phyloP scores from a whole-genome alignment of 2,329 filamentous ascomycete species.

The Sarocladiaceae sp. region DNA sequence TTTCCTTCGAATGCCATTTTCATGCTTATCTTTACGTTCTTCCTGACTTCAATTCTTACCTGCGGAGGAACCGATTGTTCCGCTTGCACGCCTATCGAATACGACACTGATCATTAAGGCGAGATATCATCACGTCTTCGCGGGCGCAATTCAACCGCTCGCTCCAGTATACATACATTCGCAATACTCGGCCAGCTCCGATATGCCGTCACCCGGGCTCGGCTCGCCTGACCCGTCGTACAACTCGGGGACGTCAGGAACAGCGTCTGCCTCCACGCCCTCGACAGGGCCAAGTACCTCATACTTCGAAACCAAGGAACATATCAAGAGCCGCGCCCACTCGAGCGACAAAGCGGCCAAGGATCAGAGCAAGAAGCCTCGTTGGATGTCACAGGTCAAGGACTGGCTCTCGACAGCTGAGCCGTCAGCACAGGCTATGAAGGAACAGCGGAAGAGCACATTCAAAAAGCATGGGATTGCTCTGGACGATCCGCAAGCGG shows the following conservation, averaged over 20 bases:
- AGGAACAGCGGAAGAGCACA: conserved; percentile 35
- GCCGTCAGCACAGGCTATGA: conserved; percentile 43
- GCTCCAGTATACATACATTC: too few species aligned
- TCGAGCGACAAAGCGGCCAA: not conserved
- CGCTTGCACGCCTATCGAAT: too few species aligned
- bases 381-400: conserved; percentile 39
- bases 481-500: conserved; percentile 33
- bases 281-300: not conserved
- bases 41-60: too few species aligned
- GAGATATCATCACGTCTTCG: too few species aligned
- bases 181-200: not conserved
- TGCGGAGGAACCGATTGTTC: too few species aligned
- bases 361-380: not conserved
- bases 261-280: not conserved
- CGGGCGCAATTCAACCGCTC: too few species aligned
- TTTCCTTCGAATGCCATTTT: too few species aligned
- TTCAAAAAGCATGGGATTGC: conserved; percentile 39
- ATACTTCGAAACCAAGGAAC: not conserved
- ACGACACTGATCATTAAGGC: too few species aligned
- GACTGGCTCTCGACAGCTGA: conserved; percentile 43
- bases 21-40: too few species aligned
- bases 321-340: not conserved
- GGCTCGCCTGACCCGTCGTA: not conserved
- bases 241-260: not conserved
- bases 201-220: not conserved